Evolutionary conservation across 805 yeast species (phyloP), one percentile per base, ranked within the genome.

Genomic region (Ogataea siamensis): DNA sequence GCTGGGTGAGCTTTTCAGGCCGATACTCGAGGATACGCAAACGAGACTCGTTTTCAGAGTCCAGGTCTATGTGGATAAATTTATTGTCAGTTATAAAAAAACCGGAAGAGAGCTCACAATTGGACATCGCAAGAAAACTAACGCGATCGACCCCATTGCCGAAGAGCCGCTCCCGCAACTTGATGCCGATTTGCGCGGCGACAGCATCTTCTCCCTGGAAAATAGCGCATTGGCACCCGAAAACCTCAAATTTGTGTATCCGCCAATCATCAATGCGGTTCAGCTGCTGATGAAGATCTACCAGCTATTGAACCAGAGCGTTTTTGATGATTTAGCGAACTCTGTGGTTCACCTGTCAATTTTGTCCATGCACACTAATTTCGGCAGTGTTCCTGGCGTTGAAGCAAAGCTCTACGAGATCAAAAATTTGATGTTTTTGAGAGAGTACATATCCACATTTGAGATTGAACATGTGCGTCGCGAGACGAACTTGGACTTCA

Each of bases 281-380:
- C 73, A 81, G 1, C 62, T 91, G 5, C 64, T 89, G 20, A 80
- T 87, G 22, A 83, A 78, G 55, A 82, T 89, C 15, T 86, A 87
- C 55, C 94, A 86, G 51, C 66, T 88, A 51, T 74, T 91, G 24
- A 81, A 82, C 47, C 78, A 89, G 2, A 64, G 73, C 9, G 84
- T 87, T 2, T 91, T 89, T 63, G 95, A 87, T 57, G 95, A 87
- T 54, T 63, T 89, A 47, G 95, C 96, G 0, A 95, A 87, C 57
- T 78, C 83, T 40, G 80, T 87, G 36, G 84, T 91, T 4, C 96
- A 86, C 55, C 74, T 83, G 29, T 81, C 93, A 50, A 74, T 87
- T 24, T 53, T 64, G 11, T 76, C 93, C 5, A 61, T 87, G 49
- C 73, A 74, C 39, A 61, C 65, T 11, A 82, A 83, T 9, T 72